Conservation (phyloP, 352 stramenopile genomes). For the Elongisporangium anandrum region DNA sequence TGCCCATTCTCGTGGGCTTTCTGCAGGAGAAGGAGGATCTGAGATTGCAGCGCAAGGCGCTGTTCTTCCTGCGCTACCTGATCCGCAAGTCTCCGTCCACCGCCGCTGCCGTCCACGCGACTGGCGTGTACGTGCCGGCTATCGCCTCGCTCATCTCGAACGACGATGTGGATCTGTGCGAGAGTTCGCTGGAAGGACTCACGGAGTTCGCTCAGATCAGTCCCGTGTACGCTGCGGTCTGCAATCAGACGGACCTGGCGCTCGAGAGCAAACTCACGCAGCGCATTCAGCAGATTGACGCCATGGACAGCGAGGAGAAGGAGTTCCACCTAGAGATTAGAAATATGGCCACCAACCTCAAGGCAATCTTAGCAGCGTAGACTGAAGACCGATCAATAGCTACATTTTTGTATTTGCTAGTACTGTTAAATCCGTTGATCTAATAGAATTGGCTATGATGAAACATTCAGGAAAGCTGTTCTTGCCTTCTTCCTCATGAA, state of each 20-base stretch:
- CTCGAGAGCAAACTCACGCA: conserved; percentile 43
- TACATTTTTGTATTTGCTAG: no score
- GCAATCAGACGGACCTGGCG: conserved; percentile 41
- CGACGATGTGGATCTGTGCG: conserved; percentile 78
- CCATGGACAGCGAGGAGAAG: conserved; percentile 59
- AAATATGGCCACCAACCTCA: conserved; percentile 46
- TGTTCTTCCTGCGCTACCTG: conserved; percentile 83
- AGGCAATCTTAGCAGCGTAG: conserved; percentile 26
- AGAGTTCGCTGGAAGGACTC: conserved; percentile 67
- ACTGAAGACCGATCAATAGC: no score
- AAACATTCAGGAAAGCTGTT: no score
- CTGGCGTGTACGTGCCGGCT: conserved; percentile 43
- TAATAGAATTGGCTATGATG: no score
- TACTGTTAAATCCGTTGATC: no score
- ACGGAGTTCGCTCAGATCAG: conserved; percentile 63
- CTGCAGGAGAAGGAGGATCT: conserved; percentile 46
- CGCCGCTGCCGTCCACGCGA: conserved; percentile 35
- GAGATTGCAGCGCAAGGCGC: conserved; percentile 72
- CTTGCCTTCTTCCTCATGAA: no score
- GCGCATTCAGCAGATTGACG: conserved; percentile 58
- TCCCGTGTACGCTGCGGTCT: conserved; percentile 49
- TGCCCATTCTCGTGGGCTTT: conserved; percentile 53
- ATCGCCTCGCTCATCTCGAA: conserved; percentile 42
- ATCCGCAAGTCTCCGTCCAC: conserved; percentile 56
- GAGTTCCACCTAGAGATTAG: conserved; percentile 66